Base-by-base conservation (phyloP, 345 rosid genomes). In the Eucalyptus coolabah region DNA sequence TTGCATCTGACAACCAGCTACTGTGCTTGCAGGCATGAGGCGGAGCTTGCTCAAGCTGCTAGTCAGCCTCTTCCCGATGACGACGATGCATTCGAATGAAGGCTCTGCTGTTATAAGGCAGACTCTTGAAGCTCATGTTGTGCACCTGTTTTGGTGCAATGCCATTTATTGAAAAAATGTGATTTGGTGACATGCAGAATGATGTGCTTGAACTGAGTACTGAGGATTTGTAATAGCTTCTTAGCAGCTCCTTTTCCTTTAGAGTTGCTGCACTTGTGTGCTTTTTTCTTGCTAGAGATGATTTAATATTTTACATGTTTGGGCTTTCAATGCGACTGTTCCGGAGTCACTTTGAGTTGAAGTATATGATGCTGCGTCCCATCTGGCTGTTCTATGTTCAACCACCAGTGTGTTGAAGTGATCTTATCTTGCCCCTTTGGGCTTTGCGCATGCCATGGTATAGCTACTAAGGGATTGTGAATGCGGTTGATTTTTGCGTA, bases 31-130 rank as follows among this genome's bases (percentile, higher is more conserved):
- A 97, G 99, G 92, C 98, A 97, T 56, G 99, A 97, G 92, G 96
- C 95, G 11, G 99, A 97, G 90, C 97, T 97, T 23, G 95, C 92
- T 28, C 89, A 90, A 9, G 99, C 99, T 49, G 98, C 97, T 42
- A 93, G 90, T 86, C 98, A 97, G 92, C 99, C 99, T 81, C 97
- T 96, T 65, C 98, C 98, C 3, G 99, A 97, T 42, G 99, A 97
- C 24, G 96, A 95, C 65, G 99, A 97, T 30, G 69, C 95, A 15
- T 95, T 97, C 19, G 99, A 97, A 86, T 97, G 92, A 89, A 91
- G 69, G 53, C 86, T 45, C 59, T 45, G 26, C 45, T 37, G 47
- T 17, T 32, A n/a, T n/a, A 32, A 32, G 44, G 81, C 81, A 18
- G 81, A 44, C 81, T 69, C 44, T 69, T 69, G 81, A 34, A 69